Evolutionary conservation across 2,329 filamentous ascomycete genomes (phyloP).

Genomic region (Bisporella sp.): DNA sequence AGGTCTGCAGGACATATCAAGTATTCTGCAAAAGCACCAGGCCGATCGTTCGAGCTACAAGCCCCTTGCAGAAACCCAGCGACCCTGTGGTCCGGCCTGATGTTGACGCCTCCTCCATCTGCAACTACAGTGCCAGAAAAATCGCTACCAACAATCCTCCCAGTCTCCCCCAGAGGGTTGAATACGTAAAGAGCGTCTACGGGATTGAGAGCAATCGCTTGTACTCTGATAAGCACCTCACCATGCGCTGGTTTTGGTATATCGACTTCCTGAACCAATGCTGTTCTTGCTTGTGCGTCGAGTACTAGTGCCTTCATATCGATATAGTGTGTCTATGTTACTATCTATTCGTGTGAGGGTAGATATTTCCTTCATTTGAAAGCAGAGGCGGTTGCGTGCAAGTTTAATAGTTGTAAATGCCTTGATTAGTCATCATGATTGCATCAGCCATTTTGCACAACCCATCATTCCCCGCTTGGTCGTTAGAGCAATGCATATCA

Average conservation of each 20-base stretch:
- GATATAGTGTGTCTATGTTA: not conserved
- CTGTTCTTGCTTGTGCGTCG: not conserved
- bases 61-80: slow-evolving; percentile 38
- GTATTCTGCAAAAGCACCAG: slow-evolving; percentile 38
- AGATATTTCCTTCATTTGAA: no score
- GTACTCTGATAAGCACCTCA: not conserved
- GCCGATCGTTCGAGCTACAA: slow-evolving; percentile 33
- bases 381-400: no score
- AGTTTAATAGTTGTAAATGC: no score
- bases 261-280: not conserved
- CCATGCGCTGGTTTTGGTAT: not conserved
- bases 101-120: not conserved
- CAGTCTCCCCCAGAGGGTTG: slow-evolving; percentile 28
- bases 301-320: not conserved
- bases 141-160: slow-evolving; percentile 33
- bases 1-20: slow-evolving; percentile 30
- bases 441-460: no score
- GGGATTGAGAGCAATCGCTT: slow-evolving; percentile 4
- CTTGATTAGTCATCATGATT: no score
- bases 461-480: no score
- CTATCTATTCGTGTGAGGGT: no score
- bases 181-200: slow-evolving; percentile 29
- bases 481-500: no score
- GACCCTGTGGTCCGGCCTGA: slow-evolving; percentile 26
- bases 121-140: slow-evolving; percentile 31